These are phyloP conservation scores for Neofusicoccum sp. DNA, from an alignment of 2,329 filamentous ascomycete genomes.

Conservation along the genomic window DNA sequence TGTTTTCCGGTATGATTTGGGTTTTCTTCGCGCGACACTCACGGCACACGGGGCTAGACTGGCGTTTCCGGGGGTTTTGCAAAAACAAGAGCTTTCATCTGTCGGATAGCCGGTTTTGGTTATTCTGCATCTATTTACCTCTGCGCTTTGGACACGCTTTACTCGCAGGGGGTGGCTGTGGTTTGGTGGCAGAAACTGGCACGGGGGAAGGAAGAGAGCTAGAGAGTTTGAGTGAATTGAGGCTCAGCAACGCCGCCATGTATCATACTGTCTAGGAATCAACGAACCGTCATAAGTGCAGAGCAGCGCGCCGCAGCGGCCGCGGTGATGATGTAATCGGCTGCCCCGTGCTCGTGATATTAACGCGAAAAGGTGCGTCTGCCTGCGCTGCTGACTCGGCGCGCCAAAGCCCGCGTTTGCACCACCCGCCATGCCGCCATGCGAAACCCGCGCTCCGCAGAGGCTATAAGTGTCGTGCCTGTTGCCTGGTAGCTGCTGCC, in stretches of 20 bases:
- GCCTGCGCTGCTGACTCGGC: conserved; percentile 10
- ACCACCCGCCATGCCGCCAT: conserved; percentile 6
- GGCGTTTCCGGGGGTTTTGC: conserved; percentile 15
- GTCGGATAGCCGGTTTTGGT: conserved; percentile 4
- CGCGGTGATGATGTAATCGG: conserved; percentile 10
- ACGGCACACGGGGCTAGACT: conserved; percentile 16
- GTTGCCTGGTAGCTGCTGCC: not conserved
- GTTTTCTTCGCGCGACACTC: conserved; percentile 7
- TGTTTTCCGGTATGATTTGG: conserved; percentile 2
- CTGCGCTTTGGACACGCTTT: conserved; percentile 2
- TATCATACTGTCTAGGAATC: conserved; percentile 19
- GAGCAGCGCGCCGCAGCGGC: not conserved
- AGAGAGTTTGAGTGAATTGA: conserved; percentile 13
- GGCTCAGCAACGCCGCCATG: conserved; percentile 16
- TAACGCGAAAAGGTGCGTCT: conserved; percentile 14
- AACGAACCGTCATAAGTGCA: not conserved
- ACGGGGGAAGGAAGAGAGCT: not conserved
- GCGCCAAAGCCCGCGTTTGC: conserved; percentile 2
- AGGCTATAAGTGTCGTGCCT: not conserved
- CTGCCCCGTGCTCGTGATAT: conserved; percentile 1
- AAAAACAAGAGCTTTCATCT: conserved; percentile 16
- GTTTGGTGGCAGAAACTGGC: not conserved
- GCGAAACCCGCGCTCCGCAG: not conserved
- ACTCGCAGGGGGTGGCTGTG: not conserved
- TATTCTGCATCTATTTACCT: not conserved